Conservation (phyloP, 805 yeast species). For the Yarrowia deformans region DNA sequence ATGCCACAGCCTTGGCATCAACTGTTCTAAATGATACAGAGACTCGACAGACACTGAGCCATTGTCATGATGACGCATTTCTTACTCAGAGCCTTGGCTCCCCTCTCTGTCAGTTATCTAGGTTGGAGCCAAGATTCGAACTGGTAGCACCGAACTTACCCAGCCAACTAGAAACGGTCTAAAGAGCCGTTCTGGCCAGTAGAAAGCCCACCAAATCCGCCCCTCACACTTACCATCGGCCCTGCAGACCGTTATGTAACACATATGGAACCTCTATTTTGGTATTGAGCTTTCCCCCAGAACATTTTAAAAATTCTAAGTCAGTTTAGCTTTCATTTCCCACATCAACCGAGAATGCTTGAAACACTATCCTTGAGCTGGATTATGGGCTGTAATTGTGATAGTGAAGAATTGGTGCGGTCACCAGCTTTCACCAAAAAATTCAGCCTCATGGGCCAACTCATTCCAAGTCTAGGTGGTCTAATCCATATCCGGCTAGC, state of each 20-base stretch:
- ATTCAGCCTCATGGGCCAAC: neutral
- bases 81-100: neutral
- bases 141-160: neutral
- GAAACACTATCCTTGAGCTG: no score
- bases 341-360: neutral
- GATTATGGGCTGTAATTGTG: neutral
- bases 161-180: neutral
- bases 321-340: neutral
- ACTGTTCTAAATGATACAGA: no score
- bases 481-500: neutral
- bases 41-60: neutral
- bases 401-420: neutral
- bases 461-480: neutral
- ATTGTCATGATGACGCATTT: neutral
- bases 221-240: neutral
- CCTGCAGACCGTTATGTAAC: neutral
- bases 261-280: neutral
- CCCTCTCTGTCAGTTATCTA: neutral
- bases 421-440: neutral
- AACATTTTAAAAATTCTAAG: neutral
- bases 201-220: constrained; percentile 5
- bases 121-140: constrained; percentile 13
- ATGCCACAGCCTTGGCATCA: constrained; percentile 4
- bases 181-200: neutral
- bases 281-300: neutral